Evolutionary conservation across 345 rosid genomes (phyloP).

Genomic region (Gossypium turneri): DNA sequence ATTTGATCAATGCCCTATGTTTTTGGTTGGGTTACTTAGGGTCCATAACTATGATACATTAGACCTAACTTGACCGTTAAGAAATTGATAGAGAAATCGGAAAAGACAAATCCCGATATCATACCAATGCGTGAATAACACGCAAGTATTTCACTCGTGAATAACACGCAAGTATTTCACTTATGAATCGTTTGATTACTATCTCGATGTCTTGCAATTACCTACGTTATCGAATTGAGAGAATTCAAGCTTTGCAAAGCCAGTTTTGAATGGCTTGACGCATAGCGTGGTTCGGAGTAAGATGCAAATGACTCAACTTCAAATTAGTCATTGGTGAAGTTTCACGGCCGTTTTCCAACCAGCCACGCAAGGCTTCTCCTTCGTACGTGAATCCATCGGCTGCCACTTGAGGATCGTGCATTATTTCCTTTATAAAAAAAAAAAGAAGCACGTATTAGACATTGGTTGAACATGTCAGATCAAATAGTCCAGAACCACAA

Average conservation of each 20-base stretch:
- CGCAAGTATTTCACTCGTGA: not conserved
- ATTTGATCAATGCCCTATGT: not conserved
- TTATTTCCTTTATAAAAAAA: constrained; percentile 50
- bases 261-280: constrained; percentile 68
- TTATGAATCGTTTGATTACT: no score
- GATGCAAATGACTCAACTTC: constrained; percentile 47
- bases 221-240: not conserved
- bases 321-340: constrained; percentile 78
- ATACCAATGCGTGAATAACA: not conserved
- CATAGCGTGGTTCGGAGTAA: constrained; percentile 58
- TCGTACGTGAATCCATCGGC: constrained; percentile 78
- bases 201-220: no score
- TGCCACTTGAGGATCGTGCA: constrained; percentile 74
- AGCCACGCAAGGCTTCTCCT: constrained; percentile 53
- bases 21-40: not conserved
- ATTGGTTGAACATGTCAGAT: not conserved
- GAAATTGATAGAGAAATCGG: not conserved
- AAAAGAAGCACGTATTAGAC: not conserved
- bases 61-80: not conserved
- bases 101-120: not conserved
- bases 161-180: not conserved
- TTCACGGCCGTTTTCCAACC: constrained; percentile 57
- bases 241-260: constrained; percentile 54
- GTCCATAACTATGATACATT: not conserved
- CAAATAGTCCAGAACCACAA: not conserved